Evolutionary conservation across 345 rosid species (phyloP).

Genomic region (Lenwebbia sp.): DNA sequence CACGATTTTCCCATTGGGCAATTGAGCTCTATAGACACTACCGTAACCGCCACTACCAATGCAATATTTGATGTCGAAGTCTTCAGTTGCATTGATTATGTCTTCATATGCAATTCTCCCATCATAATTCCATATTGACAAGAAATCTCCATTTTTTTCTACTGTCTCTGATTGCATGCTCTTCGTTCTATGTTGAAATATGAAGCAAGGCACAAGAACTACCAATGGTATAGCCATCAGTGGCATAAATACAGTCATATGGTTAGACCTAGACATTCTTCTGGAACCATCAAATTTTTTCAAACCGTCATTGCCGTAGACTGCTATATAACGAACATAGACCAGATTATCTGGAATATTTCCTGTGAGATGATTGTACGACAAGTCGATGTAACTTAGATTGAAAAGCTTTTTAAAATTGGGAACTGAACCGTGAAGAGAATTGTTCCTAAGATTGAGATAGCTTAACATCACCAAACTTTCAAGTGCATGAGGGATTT

Average conservation of each 20-base stretch:
- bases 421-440: neutral
- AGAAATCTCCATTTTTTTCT: neutral
- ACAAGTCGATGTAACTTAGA: neutral
- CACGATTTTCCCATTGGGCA: neutral
- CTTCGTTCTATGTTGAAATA: neutral
- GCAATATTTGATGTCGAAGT: conserved; percentile 8
- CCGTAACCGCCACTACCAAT: conserved; percentile 14
- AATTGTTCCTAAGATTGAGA: neutral
- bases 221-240: too few relatives aligned
- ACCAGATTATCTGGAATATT: neutral
- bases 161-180: neutral
- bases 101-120: conserved; percentile 9
- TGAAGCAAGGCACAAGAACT: neutral
- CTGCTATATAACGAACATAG: too few relatives aligned
- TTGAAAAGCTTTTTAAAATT: neutral
- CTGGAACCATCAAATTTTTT: too few relatives aligned
- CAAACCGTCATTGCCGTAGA: too few relatives aligned
- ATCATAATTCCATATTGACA: conserved; percentile 1
- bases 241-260: neutral
- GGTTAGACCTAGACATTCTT: neutral
- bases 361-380: neutral
- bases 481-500: too few relatives aligned
- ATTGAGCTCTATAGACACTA: conserved; percentile 15
- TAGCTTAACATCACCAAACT: neutral
- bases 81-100: conserved; percentile 9